A percentile compares a stretch with the other conserved stretches of the same genome.
Conservation (phyloP, 1,284 basidiomycete species). For the Leucoagaricus sp. region DNA sequence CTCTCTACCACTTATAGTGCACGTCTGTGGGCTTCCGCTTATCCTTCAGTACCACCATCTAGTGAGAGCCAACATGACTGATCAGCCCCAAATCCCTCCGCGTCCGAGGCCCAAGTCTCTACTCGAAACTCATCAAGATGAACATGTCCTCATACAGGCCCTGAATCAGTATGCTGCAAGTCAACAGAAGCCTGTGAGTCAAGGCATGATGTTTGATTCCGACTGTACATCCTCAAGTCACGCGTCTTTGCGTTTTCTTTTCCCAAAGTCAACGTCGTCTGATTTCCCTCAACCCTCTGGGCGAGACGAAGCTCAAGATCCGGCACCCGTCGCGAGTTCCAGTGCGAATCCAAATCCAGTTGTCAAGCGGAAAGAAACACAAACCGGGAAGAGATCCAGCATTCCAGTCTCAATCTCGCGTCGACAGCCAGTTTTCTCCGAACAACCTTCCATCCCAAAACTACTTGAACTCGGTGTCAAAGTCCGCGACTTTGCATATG, state of each 20-base stretch:
- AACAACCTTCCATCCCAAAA: conserved; percentile 37
- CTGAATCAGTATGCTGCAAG: conserved; percentile 12
- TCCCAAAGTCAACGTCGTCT: conserved; percentile 7
- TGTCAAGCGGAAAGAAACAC: conserved; percentile 10
- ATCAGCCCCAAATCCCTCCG: neutral
- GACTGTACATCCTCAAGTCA: conserved; percentile 12
- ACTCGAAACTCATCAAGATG: conserved; percentile 9
- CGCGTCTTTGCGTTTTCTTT: conserved; percentile 13
- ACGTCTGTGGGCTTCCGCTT: neutral
- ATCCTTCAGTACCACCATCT: conserved; percentile 5
- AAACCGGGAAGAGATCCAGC: conserved; percentile 11
- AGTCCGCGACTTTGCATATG: conserved; percentile 74
- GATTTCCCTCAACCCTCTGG: neutral
- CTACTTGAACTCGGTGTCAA: conserved; percentile 55
- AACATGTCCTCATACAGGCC: conserved; percentile 1
- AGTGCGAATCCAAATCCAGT: neutral
- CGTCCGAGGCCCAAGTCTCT: conserved; percentile 6
- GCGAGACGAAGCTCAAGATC: conserved; percentile 4
- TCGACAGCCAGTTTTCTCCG: conserved; percentile 8
- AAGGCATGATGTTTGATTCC: conserved; percentile 13
- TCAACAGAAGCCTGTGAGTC: conserved; percentile 15
- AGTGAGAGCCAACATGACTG: conserved; percentile 12
- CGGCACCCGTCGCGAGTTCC: no score
- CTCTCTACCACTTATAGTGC: neutral
- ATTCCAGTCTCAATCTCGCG: neutral